Percentiles rank a stretch among this genome's conserved stretches.
Conservation (phyloP, 441 rosid species). For the Croton setiger region DNA sequence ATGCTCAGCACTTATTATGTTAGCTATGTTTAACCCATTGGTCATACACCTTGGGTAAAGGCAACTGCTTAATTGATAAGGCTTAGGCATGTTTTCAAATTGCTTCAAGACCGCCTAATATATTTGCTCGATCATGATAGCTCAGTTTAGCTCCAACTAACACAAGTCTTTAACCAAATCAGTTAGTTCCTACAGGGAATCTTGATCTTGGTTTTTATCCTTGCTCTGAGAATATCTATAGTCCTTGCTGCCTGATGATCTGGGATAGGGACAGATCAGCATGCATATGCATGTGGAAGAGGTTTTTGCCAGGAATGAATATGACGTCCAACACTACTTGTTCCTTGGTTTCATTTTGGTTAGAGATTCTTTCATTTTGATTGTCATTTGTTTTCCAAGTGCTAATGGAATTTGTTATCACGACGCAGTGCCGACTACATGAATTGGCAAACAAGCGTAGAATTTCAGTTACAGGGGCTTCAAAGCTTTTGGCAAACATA, state of each 20-base stretch:
- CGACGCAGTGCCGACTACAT: slow-evolving; percentile 80
- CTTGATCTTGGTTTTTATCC: not conserved
- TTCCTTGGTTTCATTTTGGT: not conserved
- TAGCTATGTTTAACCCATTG: not conserved
- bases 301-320: not conserved
- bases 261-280: not conserved
- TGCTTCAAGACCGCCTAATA: not conserved
- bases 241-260: not conserved
- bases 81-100: not conserved
- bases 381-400: slow-evolving; percentile 4
- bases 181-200: not conserved
- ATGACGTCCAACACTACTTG: not conserved
- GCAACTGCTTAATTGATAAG: not conserved
- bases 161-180: not conserved
- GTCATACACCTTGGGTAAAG: not conserved
- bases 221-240: not conserved
- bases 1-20: not conserved
- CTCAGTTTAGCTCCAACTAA: not conserved
- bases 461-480: slow-evolving; percentile 97
- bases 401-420: slow-evolving; percentile 24
- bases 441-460: slow-evolving; percentile 98
- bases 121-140: not conserved
- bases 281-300: not conserved
- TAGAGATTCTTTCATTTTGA: slow-evolving; percentile 7
- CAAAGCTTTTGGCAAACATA: slow-evolving; percentile 95